These are phyloP conservation scores for Helichrysum umbraculigerum DNA, from an alignment of 129 eudicot genomes.

Conservation along the genomic window DNA sequence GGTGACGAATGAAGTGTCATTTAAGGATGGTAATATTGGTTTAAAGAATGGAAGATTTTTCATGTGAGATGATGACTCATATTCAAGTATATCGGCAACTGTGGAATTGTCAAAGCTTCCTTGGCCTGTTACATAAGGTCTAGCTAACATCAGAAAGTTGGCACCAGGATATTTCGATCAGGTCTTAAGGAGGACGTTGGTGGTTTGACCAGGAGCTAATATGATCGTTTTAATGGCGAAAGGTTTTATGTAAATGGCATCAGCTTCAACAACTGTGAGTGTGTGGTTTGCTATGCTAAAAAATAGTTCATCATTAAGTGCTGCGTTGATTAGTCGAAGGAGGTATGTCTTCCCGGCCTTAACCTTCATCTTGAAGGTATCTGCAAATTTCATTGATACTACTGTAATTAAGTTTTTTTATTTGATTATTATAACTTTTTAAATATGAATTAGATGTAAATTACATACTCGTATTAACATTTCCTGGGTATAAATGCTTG, in stretches of 20 bases:
- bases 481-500: not conserved
- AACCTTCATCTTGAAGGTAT: not conserved
- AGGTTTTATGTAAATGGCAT: not conserved
- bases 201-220: not conserved
- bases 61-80: not conserved
- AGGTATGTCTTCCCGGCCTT: conserved; percentile 17
- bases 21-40: not conserved
- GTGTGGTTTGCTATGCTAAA: not conserved
- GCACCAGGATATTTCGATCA: not conserved
- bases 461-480: not conserved
- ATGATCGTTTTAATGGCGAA: not conserved
- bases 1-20: not conserved
- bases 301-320: conserved; percentile 2
- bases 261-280: not conserved
- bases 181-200: not conserved
- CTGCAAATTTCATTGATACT: not conserved
- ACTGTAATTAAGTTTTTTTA: too few species aligned
- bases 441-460: not conserved
- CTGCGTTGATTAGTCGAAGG: conserved; percentile 26
- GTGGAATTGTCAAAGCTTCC: not conserved
- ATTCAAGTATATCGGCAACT: not conserved
- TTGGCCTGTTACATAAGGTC: not conserved
- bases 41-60: not conserved
- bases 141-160: not conserved
- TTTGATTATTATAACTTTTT: not conserved